Base-by-base conservation (phyloP, 1,284 basidiomycete genomes). In the Moesziomyces antarcticus region DNA sequence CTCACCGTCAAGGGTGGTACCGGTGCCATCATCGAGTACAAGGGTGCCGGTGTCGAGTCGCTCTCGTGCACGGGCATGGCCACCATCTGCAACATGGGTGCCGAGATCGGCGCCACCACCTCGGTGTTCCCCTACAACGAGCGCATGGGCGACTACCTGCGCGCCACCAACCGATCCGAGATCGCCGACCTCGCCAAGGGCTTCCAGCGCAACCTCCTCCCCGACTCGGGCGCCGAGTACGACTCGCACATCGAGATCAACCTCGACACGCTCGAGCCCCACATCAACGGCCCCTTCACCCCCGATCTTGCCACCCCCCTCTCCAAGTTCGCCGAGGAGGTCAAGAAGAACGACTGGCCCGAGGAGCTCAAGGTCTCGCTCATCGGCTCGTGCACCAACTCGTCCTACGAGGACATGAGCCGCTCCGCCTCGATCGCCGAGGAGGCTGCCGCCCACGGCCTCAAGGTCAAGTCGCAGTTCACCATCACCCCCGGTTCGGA, bases 61-160 rank as follows among this genome's bases (percentile, higher is more conserved):
- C 90, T 99, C 75, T 97, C 95, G 51, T 94, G 92, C 89, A 99
- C 96, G 50, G 97, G 96, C 87, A 98, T 98, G 96, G 97, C 93
- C 66, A 99, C 96, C 54, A 94, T 97, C 81, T 98, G 96, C 87
- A 99, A 98, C 90, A 99, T 98, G 96, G 97, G 97, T 89, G 97
- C 97, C 83, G 96, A 99, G 87, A 98, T 99, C 82, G 96, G 97
- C 86, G 96, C 96, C 52, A 99, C 96, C 45, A 98, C 97, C 54
- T 98, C 96, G 20, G 86, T 98, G 81, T 99, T 99, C 93, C 97
- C 97, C 80, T 99, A 92, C 91, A 99, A 98, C 89, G 86, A 88
- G 79, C 93, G 94, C 82, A 98, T 98, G 95, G 89, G 85, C 81
- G 89, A 91, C 85, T 99, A 97, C 88, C 89, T 99, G 63, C 89